These are phyloP conservation scores for Solanum hybrid DNA, from an alignment of 305 asterid genomes.

Conservation along the genomic window DNA sequence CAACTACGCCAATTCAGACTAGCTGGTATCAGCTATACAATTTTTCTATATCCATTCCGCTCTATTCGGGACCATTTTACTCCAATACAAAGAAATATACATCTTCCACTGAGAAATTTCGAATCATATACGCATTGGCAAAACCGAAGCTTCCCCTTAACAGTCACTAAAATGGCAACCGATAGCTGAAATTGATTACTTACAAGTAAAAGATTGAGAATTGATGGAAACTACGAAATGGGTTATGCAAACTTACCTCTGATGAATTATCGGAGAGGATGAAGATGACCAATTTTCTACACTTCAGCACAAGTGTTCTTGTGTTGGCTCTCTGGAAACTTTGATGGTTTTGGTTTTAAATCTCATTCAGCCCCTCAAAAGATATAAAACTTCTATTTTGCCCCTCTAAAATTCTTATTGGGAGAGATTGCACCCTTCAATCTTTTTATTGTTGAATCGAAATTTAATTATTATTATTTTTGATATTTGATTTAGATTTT, in stretches of 20 bases:
- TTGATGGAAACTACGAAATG: neutral
- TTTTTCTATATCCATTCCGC: neutral
- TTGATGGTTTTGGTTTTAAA: neutral
- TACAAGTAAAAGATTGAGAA: neutral
- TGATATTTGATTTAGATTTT: no score
- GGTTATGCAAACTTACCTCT: neutral
- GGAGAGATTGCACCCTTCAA: neutral
- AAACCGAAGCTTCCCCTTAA: neutral
- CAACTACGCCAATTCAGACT: neutral
- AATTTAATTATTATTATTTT: no score
- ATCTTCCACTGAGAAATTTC: neutral
- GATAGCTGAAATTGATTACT: neutral
- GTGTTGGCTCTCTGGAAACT: neutral
- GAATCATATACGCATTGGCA: neutral
- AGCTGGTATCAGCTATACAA: neutral
- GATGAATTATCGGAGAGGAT: neutral
- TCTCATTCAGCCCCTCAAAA: neutral
- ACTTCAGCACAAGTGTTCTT: neutral
- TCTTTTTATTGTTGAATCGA: neutral
- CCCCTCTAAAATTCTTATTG: neutral
- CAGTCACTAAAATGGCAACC: neutral
- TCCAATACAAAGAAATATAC: neutral
- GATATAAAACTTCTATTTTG: neutral
- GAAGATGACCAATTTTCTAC: neutral
- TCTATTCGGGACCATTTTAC: neutral